Conservation (phyloP, 2,329 filamentous ascomycete genomes). For the Pseudogymnoascus sp. region DNA sequence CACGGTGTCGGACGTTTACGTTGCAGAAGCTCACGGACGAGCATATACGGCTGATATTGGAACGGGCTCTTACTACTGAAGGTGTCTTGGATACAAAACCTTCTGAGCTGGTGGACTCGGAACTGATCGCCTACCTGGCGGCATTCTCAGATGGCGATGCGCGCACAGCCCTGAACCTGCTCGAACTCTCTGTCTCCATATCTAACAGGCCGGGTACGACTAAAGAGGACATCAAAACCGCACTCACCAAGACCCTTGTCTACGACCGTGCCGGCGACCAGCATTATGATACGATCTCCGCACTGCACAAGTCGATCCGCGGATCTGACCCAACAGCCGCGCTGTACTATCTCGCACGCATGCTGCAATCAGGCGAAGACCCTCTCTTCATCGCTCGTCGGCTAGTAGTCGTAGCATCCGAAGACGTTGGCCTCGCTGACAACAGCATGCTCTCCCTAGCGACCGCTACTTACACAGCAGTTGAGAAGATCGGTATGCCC, state of each 20-base stretch:
- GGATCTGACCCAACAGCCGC: slow-evolving; percentile 80
- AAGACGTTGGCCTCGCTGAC: slow-evolving; percentile 88
- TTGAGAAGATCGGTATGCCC: slow-evolving; percentile 89
- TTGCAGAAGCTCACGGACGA: slow-evolving; percentile 64
- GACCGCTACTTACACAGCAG: slow-evolving; percentile 75
- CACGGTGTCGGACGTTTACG: slow-evolving; percentile 84
- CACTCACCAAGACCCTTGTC: slow-evolving; percentile 83
- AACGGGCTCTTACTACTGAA: slow-evolving; percentile 63
- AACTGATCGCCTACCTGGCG: slow-evolving; percentile 72
- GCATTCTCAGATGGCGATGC: slow-evolving; percentile 89
- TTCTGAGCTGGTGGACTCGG: slow-evolving; percentile 59
- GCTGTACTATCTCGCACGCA: slow-evolving; percentile 88
- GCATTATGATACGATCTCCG: slow-evolving; percentile 95
- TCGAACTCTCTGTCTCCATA: slow-evolving; percentile 80
- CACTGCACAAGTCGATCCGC: slow-evolving; percentile 91
- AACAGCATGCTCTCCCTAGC: slow-evolving; percentile 75
- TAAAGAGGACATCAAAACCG: slow-evolving; percentile 66
- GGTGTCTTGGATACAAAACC: slow-evolving; percentile 35
- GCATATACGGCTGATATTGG: slow-evolving; percentile 64
- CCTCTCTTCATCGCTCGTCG: slow-evolving; percentile 85
- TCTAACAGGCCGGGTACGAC: slow-evolving; percentile 57
- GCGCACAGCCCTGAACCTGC: slow-evolving; percentile 80
- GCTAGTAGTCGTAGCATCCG: slow-evolving; percentile 89
- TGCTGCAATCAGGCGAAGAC: slow-evolving; percentile 93
- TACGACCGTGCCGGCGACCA: slow-evolving; percentile 94